Base-by-base conservation (phyloP, 257 asterid genomes). In the Verbascum thapsus region DNA sequence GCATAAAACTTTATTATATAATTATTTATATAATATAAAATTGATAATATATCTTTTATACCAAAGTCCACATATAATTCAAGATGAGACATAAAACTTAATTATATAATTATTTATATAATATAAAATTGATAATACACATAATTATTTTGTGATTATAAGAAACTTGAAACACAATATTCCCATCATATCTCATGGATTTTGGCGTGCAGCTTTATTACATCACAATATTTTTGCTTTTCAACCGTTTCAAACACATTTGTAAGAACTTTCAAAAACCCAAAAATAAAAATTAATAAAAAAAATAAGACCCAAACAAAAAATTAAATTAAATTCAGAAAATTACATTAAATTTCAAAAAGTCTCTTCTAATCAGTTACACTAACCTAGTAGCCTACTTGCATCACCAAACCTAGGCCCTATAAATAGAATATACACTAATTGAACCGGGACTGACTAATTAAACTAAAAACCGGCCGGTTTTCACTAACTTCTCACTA, bases 361-460 rank as follows among this genome's bases (percentile, higher is more conserved):
- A 75, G 76, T 63, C 78, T 81, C 59, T 51, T 70, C 73, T 75
- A 75, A 74, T 76, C 80, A 73, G 83, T 72, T 77, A 70, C 72
- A 70, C 72, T 71, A 53, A n/a, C 62, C 68, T 50, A 57, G 61
- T 67, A 69, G 81, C 86, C 86, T 77, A 81, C 80, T 81, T 54
- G n/a, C n/a, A n/a, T n/a, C 76, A 69, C 85, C 84, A 74, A 78
- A 68, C 67, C 70, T 38, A 71, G 79, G 83, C 43, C 84, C 88
- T 63, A 45, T 71, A 74, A 68, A 80, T 71, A 64, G 68, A 74
- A 80, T 77, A 64, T 82, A 83, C 79, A 77, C 77, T 76, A 63
- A 70, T 63, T 63, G 71, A 78, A 83, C 83, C 81, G 80, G 74
- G 20, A 40, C 41, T 43, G 42, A 6, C 64, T 10, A 20, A 30